Evolutionary conservation across 225 moss, liverwort and hornwort genomes (phyloP).

Genomic region (Pseudisothecium myosuroides): DNA sequence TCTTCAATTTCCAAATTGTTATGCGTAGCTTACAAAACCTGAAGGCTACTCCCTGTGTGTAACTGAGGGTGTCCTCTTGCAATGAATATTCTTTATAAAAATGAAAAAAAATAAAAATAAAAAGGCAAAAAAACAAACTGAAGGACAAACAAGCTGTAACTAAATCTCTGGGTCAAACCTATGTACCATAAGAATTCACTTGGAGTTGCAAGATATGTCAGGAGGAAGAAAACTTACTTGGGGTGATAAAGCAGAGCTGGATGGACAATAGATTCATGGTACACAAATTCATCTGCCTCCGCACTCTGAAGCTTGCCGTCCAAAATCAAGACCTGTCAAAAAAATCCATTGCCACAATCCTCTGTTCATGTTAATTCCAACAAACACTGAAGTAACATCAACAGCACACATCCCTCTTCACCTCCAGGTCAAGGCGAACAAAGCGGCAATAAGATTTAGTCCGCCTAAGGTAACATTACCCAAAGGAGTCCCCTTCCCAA

Average conservation of each 20-base stretch:
- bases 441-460: no score
- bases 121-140: neutral
- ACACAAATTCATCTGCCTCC: slow-evolving; percentile 90
- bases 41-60: neutral
- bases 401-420: neutral
- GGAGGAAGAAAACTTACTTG: slow-evolving; percentile 28
- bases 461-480: neutral
- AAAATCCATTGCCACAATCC: neutral
- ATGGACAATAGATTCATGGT: slow-evolving; percentile 81
- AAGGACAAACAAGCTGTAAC: neutral
- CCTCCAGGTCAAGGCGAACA: neutral
- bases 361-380: neutral
- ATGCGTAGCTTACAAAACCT: neutral
- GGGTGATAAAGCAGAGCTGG: slow-evolving; percentile 73
- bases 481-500: neutral
- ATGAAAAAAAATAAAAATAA: neutral
- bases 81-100: neutral
- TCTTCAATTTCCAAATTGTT: neutral
- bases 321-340: slow-evolving; percentile 58
- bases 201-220: neutral
- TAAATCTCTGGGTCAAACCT: neutral
- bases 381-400: neutral
- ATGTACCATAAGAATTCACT: neutral
- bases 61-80: neutral
- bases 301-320: slow-evolving; percentile 95